Conservation (phyloP, 2,329 filamentous ascomycete genomes). For the Lasiodiplodia sp. region DNA sequence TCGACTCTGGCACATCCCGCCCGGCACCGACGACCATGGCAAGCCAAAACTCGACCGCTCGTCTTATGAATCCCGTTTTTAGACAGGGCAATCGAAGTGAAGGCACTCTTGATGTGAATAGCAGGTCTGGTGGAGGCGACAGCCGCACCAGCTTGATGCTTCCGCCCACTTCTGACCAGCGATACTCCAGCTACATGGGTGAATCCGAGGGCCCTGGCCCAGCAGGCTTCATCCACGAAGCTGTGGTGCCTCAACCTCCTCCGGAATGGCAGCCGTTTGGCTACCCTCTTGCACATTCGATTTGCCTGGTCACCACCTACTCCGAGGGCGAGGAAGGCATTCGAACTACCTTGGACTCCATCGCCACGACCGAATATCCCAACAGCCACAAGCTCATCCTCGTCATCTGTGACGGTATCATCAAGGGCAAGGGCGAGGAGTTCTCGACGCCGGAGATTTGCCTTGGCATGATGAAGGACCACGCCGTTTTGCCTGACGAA, state of each 20-base stretch:
- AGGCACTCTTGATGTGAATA: constrained; percentile 56
- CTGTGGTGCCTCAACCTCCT: constrained; percentile 94
- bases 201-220: constrained; percentile 78
- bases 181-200: constrained; percentile 62
- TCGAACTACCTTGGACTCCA: constrained; percentile 91
- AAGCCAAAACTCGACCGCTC: constrained; percentile 79
- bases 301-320: constrained; percentile 95
- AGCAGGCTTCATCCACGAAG: constrained; percentile 93
- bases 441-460: constrained; percentile 89
- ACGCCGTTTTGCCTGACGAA: constrained; percentile 78
- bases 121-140: constrained; percentile 40
- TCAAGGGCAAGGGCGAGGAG: constrained; percentile 91
- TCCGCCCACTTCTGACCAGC: constrained; percentile 51
- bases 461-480: constrained; percentile 93
- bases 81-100: constrained; percentile 65
- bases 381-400: constrained; percentile 99
- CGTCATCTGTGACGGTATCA: constrained; percentile 95
- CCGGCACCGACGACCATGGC: constrained; percentile 89
- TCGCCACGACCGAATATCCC: constrained; percentile 97
- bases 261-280: constrained; percentile 98
- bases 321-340: constrained; percentile 94
- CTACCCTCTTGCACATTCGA: constrained; percentile 89
- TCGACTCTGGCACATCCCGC: constrained; percentile 64
- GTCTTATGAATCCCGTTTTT: constrained; percentile 78
- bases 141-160: constrained; percentile 54